Conservation (phyloP, 2,329 filamentous ascomycete genomes). For the Lachnellula willkommii region DNA sequence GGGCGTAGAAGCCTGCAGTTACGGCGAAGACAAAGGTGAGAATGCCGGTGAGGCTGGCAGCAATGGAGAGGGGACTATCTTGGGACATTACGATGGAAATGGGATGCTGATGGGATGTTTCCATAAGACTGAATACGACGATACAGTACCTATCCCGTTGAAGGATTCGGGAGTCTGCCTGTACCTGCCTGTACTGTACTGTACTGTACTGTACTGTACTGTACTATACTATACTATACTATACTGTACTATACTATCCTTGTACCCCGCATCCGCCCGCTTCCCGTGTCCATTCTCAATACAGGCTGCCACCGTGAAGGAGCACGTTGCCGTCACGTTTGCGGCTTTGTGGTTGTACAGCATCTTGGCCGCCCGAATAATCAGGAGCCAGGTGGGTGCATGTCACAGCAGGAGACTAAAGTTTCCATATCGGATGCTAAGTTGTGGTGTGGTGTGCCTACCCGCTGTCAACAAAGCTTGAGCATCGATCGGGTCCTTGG, state of each 20-base stretch:
- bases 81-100: background rate
- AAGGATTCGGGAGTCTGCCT: background rate
- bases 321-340: background rate
- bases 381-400: background rate
- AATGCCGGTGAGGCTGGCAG: slow-evolving; percentile 17
- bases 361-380: background rate
- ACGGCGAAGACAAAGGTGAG: slow-evolving; percentile 19
- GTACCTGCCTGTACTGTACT: background rate
- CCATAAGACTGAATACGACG: background rate
- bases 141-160: background rate
- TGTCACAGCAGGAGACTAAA: background rate
- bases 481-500: background rate
- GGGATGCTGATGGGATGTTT: background rate
- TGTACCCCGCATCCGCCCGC: background rate
- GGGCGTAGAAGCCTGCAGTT: slow-evolving; percentile 18
- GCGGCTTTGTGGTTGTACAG: background rate
- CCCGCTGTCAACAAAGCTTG: background rate
- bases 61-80: slow-evolving; percentile 15
- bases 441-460: background rate
- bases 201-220: background rate
- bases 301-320: background rate
- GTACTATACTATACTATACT: background rate
- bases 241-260: background rate
- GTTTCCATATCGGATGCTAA: background rate
- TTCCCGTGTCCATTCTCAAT: background rate